Percentiles rank a stretch among this genome's conserved stretches.
These are phyloP conservation scores for Lablab purpureus DNA, from an alignment of 306 rosid genomes.

Conservation along the genomic window DNA sequence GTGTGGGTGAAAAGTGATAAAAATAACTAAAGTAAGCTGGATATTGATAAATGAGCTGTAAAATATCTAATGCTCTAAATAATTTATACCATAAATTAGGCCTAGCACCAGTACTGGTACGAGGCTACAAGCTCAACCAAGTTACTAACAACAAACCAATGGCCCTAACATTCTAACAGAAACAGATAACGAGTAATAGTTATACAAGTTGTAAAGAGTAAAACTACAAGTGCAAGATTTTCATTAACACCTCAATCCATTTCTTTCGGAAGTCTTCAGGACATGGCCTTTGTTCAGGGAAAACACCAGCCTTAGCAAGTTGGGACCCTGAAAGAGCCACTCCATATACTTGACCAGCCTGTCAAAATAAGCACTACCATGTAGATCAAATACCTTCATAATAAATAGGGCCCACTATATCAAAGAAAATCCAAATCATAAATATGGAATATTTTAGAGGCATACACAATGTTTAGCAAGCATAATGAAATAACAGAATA, in stretches of 20 bases:
- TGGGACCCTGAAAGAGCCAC: slow-evolving; percentile 83
- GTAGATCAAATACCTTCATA: slow-evolving; percentile 41
- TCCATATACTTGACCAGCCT: slow-evolving; percentile 98
- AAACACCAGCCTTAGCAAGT: slow-evolving; percentile 76
- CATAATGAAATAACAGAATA: slow-evolving; percentile 37
- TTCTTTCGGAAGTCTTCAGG: slow-evolving; percentile 84
- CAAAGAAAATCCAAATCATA: slow-evolving; percentile 16
- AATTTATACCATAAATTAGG: neutral
- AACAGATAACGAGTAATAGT: slow-evolving; percentile 8
- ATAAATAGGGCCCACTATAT: slow-evolving; percentile 32
- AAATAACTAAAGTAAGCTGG: slow-evolving; percentile 2
- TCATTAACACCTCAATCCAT: slow-evolving; percentile 86
- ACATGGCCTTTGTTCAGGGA: slow-evolving; percentile 80
- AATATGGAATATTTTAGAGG: slow-evolving; percentile 1
- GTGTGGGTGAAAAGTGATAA: neutral
- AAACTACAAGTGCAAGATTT: slow-evolving; percentile 1
- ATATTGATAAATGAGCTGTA: slow-evolving; percentile 8
- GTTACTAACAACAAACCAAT: slow-evolving; percentile 29
- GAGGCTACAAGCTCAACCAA: slow-evolving; percentile 16
- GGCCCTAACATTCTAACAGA: slow-evolving; percentile 14
- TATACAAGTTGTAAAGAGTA: slow-evolving; percentile 11
- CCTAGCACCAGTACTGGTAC: neutral
- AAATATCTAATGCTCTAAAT: neutral
- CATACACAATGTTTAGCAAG: slow-evolving; percentile 30
- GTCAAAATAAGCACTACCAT: slow-evolving; percentile 50